Percentiles rank a stretch among this genome's conserved stretches.
Conservation (phyloP, 139 green algal species). For the Auxenochlorella pyrenoidosa region DNA sequence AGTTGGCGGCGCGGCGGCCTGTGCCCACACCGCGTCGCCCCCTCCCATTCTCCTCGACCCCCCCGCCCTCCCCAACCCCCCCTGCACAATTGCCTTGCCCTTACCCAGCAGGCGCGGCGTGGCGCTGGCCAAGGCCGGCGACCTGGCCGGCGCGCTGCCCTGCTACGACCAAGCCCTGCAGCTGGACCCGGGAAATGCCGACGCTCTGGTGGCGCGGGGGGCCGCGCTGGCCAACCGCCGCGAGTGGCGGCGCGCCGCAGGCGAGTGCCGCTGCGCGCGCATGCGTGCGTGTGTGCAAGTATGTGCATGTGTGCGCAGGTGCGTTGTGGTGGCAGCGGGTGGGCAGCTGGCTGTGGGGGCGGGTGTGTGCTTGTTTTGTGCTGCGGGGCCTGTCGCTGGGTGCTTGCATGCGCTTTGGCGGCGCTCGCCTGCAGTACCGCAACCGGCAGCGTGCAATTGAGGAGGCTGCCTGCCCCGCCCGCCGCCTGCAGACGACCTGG, state of each 20-base stretch:
- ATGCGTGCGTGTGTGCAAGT: not conserved
- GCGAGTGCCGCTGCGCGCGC: not conserved
- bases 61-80: not conserved
- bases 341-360: too few species aligned
- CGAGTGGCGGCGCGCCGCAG: conserved; percentile 21
- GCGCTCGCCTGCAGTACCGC: too few species aligned
- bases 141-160: conserved; percentile 7
- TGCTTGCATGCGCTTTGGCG: too few species aligned
- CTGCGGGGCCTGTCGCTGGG: too few species aligned
- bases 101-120: conserved; percentile 32
- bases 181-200: conserved; percentile 38
- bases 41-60: too few species aligned
- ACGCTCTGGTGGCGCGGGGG: conserved; percentile 42
- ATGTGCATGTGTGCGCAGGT: too few species aligned
- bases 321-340: too few species aligned
- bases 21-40: too few species aligned
- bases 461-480: not conserved
- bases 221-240: conserved; percentile 40
- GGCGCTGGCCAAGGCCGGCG: conserved; percentile 6
- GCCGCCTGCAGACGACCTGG: conserved; percentile 28
- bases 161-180: conserved; percentile 46
- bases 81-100: not conserved
- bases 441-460: too few species aligned
- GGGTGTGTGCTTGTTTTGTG: too few species aligned
- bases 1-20: too few species aligned